Evolutionary conservation across 106 monocot species (phyloP), one percentile per base, ranked within the genome.

Genomic region (Acorus gramineus): DNA sequence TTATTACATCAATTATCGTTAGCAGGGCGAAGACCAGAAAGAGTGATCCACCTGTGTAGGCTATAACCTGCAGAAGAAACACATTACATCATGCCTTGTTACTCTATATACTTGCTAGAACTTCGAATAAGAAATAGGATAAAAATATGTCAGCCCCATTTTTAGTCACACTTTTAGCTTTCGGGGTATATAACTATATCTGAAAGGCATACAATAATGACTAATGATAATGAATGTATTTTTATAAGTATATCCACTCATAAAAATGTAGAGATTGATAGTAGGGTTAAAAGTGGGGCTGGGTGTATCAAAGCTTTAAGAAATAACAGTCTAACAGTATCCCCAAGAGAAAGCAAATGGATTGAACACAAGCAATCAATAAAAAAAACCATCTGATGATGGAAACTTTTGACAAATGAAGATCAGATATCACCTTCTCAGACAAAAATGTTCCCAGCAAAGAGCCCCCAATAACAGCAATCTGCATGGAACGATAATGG

Each of bases 381-480:
- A 1, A 10, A 7, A 60, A 50, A 64, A 10, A 55, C 46, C 69
- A 10, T 7, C 44, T 42, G 8, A 9, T 45, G 14, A 53, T 11
- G 4, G 47, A 13, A 3, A 67, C 28, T 51, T 13, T 12, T 57
- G 57, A 67, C 8, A 14, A 50, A 3, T 49, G 1, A 44, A 70
- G 60, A 11, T 44, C 53, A 56, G 0, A 53, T 43, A 14, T 66
- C 71, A 91, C 96, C 83, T 96, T 96, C 66, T 96, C 96, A 50
- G 96, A 96, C 46, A 96, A 62, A 81, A 81, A 76, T 64, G 82
- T 79, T 43, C 90, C 91, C 9, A 96, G 69, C 42, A 96, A 83
- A 62, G 96, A 96, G 53, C 96, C 96, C 11, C 96, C 96, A 14
- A 96, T 65, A 59, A 90, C 90, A 63, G 96, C 90, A 72, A 96